A percentile compares a stretch with the other conserved stretches of the same genome.
phyloP scores from a whole-genome alignment of 2,329 filamentous ascomycete species.

The Colletotrichum abscissum region DNA sequence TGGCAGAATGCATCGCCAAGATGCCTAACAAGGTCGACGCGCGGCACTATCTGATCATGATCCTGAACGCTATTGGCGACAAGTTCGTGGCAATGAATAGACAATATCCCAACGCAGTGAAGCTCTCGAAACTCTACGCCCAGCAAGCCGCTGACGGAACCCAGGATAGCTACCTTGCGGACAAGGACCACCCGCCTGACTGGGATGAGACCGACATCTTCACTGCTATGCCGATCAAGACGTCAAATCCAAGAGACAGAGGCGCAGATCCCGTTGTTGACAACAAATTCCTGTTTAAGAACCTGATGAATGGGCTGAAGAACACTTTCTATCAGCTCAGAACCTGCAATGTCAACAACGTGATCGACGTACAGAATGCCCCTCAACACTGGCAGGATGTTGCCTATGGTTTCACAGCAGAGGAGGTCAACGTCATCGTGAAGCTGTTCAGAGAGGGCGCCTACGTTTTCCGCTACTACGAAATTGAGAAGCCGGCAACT shows the following conservation, averaged over 20 bases:
- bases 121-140: slow-evolving; percentile 83
- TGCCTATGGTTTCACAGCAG: slow-evolving; percentile 94
- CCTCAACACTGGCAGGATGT: slow-evolving; percentile 95
- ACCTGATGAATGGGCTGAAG: slow-evolving; percentile 93
- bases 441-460: slow-evolving; percentile 98
- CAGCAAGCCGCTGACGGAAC: slow-evolving; percentile 72
- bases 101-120: slow-evolving; percentile 94
- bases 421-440: slow-evolving; percentile 95
- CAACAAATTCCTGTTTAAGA: slow-evolving; percentile 98
- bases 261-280: slow-evolving; percentile 92
- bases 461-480: slow-evolving; percentile 96
- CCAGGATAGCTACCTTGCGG: slow-evolving; percentile 85
- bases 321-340: slow-evolving; percentile 96
- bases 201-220: slow-evolving; percentile 99
- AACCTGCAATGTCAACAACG: slow-evolving; percentile 80
- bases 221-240: slow-evolving; percentile 94
- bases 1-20: slow-evolving; percentile 98
- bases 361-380: slow-evolving; percentile 80
- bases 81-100: slow-evolving; percentile 99
- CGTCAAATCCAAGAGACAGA: slow-evolving; percentile 88
- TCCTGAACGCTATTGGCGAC: slow-evolving; percentile 96
- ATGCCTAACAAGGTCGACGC: slow-evolving; percentile 94
- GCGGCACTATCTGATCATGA: slow-evolving; percentile 95
- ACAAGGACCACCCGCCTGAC: slow-evolving; percentile 83
- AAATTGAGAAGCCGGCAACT: slow-evolving; percentile 80